Evolutionary conservation across 768 basidiomycete species (phyloP), one percentile per base, ranked within the genome.

Genomic region (Russula lepida): DNA sequence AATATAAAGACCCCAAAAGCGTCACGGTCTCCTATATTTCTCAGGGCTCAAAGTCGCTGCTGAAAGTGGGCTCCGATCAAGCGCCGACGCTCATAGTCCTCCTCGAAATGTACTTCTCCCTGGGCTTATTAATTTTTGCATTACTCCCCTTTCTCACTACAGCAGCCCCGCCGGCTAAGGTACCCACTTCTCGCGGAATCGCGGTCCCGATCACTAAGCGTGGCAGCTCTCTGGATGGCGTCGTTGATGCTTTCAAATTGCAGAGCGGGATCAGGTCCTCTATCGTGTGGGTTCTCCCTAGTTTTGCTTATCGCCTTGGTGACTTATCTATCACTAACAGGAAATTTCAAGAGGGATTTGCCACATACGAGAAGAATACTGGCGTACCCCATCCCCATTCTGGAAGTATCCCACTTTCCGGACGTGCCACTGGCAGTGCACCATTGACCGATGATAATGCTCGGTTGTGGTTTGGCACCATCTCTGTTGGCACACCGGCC

Each of bases 281-380:
- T 32, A 35, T 54, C 32, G 51, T 23, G 59, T 64, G 23, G 12
- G 48, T 21, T 19, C 6, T 21, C 25, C 15, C 7, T 32, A 6
- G n/a, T 28, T 56, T 15, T 19, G 1, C 37, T 21, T 27, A 6
- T 30, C 4, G 15, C 44, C 9, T n/a, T 37, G n/a, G 25, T 9
- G 19, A 37, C 15, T 27, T 11, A n/a, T n/a, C 43, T 32, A 39
- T 32, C 30, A 30, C 47, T 23, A 35, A 9, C 57, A 66, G 65
- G 4, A 66, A 65, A 46, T 47, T 64, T 13, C 51, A 52, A 17
- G 21, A 33, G 0, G 65, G 65, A n/a, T 61, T 62, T 33, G 33
- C n/a, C 6, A 35, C 59, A 21, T n/a, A n/a, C n/a, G n/a, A n/a
- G n/a, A n/a, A n/a, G n/a, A n/a, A n/a, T n/a, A n/a, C n/a, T n/a